Evolutionary conservation across 306 rosid genomes (phyloP), one percentile per base, ranked within the genome.

Genomic region (Dryas alaskensis): DNA sequence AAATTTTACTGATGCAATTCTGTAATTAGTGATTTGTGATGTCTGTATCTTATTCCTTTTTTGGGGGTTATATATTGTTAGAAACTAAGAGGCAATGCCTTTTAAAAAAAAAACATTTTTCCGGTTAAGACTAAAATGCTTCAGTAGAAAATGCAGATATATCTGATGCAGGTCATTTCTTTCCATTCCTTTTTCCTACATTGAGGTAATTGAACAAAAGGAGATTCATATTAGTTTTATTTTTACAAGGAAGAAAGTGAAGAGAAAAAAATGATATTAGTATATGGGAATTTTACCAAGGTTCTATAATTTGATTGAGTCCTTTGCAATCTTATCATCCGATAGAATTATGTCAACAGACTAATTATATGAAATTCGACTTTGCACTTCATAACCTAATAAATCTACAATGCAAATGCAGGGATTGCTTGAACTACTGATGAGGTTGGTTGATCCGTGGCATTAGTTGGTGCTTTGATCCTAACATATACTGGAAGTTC

Each of bases 331-430:
- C 67, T 43, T 31, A 31, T 31, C 37, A 31, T 31, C 37, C 2
- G 37, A 31, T 31, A 45, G 45, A 45, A 39, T 62, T 11, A 40
- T 42, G 16, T 37, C 5, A 19, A 5, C 3, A 6, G 7, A 69
- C 54, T 19, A n/a, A 1, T 63, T 8, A 0, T 8, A 25, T 44
- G 37, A 8, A 52, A 43, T 13, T 52, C 2, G 22, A 42, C 5
- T 6, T 37, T 17, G 8, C 27, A 11, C 16, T 52, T 44, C 5
- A 0, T 16, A 37, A 44, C 12, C 67, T 75, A 46, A 65, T 72
- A 55, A 3, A 37, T 66, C 27, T 68, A 77, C 55, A 54, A 53
- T 73, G 66, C 47, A 79, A 74, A 10, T 79, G 84, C 89, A 85
- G 88, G 81, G 46, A 37, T 81, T 51, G 16, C 8, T 17, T 48